Evolutionary conservation across 805 yeast species (phyloP).

Genomic region (Saturnispora galanensis): DNA sequence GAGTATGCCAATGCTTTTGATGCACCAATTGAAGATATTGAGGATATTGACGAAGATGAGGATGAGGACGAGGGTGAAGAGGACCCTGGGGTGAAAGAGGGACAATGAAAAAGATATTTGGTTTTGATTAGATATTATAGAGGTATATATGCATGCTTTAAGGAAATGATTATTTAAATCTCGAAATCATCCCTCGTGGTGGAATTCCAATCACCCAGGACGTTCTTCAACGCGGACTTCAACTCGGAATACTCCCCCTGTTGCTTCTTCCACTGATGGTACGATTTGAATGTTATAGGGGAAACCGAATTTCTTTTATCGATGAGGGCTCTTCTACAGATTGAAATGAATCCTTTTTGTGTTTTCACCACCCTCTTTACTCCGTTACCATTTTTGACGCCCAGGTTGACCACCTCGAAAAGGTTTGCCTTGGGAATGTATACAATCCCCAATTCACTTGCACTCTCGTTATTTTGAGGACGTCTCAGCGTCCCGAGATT

Average conservation of each 20-base stretch:
- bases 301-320: not conserved
- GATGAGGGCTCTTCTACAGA: conserved; percentile 12
- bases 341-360: conserved; percentile 22
- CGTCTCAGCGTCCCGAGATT: conserved; percentile 2
- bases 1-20: conserved; percentile 54
- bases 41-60: conserved; percentile 31
- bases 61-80: conserved; percentile 18
- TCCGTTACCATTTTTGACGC: conserved; percentile 50
- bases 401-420: conserved; percentile 40
- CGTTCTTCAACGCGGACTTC: conserved; percentile 5
- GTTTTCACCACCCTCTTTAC: conserved; percentile 35
- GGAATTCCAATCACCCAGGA: conserved; percentile 12
- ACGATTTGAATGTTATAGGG: conserved; percentile 1
- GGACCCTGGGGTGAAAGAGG: conserved; percentile 7
- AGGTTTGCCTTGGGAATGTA: conserved; percentile 16
- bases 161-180: not conserved
- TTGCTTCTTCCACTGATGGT: conserved; percentile 13
- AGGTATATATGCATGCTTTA: not conserved
- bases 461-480: conserved; percentile 10
- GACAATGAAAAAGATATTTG: not conserved
- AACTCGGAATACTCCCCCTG: conserved; percentile 3
- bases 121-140: not conserved
- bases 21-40: conserved; percentile 29
- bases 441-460: conserved; percentile 23
- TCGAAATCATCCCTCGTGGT: conserved; percentile 11